Evolutionary conservation across 768 basidiomycete species (phyloP).

Genomic region (Porpolomopsis calyptriformis): DNA sequence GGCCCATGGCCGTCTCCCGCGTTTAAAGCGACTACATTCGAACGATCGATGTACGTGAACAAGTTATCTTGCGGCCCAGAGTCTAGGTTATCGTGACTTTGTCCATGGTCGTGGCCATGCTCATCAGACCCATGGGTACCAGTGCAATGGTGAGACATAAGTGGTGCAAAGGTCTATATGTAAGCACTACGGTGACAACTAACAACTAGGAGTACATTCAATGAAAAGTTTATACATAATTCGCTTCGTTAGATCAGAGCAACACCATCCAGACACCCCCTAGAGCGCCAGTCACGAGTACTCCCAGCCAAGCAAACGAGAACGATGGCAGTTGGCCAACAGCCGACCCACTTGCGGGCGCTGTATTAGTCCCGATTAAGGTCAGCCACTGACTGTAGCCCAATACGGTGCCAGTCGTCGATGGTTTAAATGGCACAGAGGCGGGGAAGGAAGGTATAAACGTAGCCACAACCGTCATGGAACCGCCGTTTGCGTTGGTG

Average conservation of each 20-base stretch:
- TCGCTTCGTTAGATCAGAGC: too few species aligned
- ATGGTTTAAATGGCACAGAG: conserved; percentile 10
- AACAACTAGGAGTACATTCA: too few species aligned
- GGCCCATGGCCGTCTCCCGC: conserved; percentile 34
- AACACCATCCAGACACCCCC: too few species aligned
- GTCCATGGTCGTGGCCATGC: conserved; percentile 51
- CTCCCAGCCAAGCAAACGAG: background rate
- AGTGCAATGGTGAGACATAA: too few species aligned
- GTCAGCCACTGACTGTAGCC: conserved; percentile 10
- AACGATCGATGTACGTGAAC: conserved; percentile 63
- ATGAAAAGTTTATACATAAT: too few species aligned
- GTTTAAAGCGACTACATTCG: conserved; percentile 76
- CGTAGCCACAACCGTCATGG: conserved; percentile 22
- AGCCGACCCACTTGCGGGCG: background rate
- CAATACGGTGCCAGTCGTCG: conserved; percentile 2
- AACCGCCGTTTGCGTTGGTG: conserved; percentile 7
- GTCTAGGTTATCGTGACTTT: conserved; percentile 45
- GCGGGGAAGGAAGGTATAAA: conserved; percentile 33
- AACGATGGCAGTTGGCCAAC: background rate
- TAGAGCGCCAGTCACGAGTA: background rate
- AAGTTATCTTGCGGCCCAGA: conserved; percentile 60
- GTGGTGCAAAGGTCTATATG: too few species aligned
- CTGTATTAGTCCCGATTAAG: conserved; percentile 3
- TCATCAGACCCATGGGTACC: conserved; percentile 31
- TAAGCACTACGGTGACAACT: too few species aligned